Evolutionary conservation across 805 yeast genomes (phyloP), one percentile per base, ranked within the genome.

Genomic region (Grigorovia jiainica): DNA sequence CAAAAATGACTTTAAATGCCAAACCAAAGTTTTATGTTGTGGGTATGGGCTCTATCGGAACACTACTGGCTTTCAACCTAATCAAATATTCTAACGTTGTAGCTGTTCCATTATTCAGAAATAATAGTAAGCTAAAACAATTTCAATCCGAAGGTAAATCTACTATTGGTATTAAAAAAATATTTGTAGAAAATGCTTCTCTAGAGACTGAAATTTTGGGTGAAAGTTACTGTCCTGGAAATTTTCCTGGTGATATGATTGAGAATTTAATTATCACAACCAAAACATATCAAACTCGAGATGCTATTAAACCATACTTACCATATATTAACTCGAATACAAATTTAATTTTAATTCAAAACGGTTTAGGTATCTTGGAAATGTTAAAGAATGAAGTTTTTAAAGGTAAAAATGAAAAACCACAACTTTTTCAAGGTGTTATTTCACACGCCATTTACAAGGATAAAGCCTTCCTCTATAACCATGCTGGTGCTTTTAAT

Each of bases 301-400:
- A 60, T 3, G 94, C 96, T 0, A 46, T 89, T 17, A 54, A 53
- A 27, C 81, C 82, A 2, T 67, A 78, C 41, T 46, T 76, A 17
- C 68, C 71, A 1, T 63, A 63, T 42, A 68, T 90, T 23, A 59
- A 63, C 23, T 54, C 64, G 1, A 56, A 67, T 3, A 76, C 95
- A 1, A 81, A 78, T 46, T 63, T 89, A 9, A 53, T 90, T 32
- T 61, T 90, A 18, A 61, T 90, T 7, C 97, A 92, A 51, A 92
- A 90, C 58, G 98, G 98, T 1, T 70, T 87, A 68, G 97, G 97
- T 10, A 78, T 83, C 18, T 65, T 75, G 7, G 83, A 82, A 11
- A 68, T 71, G 30, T 56, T 87, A 27, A 63, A 66, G n/a, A 62
- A 66, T 3, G 55, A 63, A 18, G 62, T 78, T 3, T 83, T 92